Percentiles rank a stretch among this genome's conserved stretches.
Evolutionary conservation across 352 stramenopile genomes (phyloP).

Genomic region (Phytopythium cucurbitacearum): DNA sequence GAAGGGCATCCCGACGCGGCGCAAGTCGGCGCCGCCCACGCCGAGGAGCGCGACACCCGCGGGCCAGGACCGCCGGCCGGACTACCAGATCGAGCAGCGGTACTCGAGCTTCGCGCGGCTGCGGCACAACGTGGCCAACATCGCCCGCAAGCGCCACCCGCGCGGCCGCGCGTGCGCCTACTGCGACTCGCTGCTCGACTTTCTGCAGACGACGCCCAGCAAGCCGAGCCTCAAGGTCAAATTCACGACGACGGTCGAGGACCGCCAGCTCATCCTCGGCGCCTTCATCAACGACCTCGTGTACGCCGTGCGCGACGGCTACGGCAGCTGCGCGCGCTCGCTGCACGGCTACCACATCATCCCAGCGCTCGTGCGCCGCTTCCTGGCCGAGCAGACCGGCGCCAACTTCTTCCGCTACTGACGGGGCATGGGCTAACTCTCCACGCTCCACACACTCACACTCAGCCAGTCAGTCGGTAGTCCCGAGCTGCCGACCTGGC

Average conservation of each 20-base stretch:
- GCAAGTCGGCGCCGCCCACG: conserved; percentile 12
- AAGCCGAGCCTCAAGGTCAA: conserved; percentile 50
- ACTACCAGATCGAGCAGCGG: conserved; percentile 61
- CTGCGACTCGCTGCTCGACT: conserved; percentile 37
- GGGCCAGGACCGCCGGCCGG: conserved; percentile 15
- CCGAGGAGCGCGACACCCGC: conserved; percentile 6
- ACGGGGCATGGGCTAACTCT: background rate
- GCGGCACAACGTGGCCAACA: conserved; percentile 36
- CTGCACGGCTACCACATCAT: conserved; percentile 42
- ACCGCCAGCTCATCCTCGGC: conserved; percentile 36
- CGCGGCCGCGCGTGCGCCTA: conserved; percentile 39
- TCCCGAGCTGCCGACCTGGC: background rate
- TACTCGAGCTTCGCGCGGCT: conserved; percentile 62
- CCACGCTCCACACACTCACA: too few relatives aligned
- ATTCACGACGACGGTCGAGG: conserved; percentile 36
- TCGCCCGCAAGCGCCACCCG: conserved; percentile 45
- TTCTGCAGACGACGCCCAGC: conserved; percentile 30
- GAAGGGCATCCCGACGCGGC: conserved; percentile 38
- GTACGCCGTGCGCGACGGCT: conserved; percentile 16
- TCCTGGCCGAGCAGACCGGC: conserved; percentile 43
- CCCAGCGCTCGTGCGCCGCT: conserved; percentile 35
- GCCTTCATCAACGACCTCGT: conserved; percentile 45
- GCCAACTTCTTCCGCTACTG: conserved; percentile 36
- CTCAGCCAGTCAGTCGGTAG: too few relatives aligned
- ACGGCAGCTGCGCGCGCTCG: conserved; percentile 24